These are phyloP conservation scores for Pseudopediastrum boryanum DNA, from an alignment of 139 green algal genomes.

Conservation along the genomic window DNA sequence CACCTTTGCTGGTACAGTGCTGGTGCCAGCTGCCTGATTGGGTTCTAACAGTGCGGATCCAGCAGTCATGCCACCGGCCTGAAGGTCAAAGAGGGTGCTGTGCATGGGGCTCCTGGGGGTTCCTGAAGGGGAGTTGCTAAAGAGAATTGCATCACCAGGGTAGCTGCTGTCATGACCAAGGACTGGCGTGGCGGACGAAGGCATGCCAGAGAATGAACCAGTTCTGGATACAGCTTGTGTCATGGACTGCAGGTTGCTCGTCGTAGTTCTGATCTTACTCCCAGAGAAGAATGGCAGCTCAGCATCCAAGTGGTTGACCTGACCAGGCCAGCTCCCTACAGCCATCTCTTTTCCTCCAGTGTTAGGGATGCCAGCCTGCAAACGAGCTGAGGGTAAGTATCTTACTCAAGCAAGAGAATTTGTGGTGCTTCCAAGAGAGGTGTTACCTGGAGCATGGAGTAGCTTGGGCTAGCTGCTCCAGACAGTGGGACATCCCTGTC, in stretches of 20 bases:
- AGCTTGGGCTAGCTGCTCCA: neutral
- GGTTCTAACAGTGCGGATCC: neutral
- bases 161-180: slow-evolving; percentile 18
- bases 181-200: slow-evolving; percentile 4
- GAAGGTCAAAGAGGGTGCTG: neutral
- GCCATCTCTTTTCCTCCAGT: neutral
- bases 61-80: neutral
- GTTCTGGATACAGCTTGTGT: slow-evolving; percentile 15
- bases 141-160: slow-evolving; percentile 12
- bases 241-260: slow-evolving; percentile 27
- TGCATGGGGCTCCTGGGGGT: slow-evolving; percentile 25
- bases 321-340: slow-evolving; percentile 33
- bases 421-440: no score
- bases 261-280: slow-evolving; percentile 11
- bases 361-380: neutral
- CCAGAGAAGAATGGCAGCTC: slow-evolving; percentile 32
- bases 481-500: neutral
- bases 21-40: neutral
- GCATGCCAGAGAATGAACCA: neutral
- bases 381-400: neutral
- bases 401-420: neutral
- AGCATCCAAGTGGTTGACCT: slow-evolving; percentile 16
- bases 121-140: slow-evolving; percentile 20
- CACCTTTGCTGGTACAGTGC: neutral
- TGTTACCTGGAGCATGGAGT: neutral